phyloP scores from a whole-genome alignment of 192 early-diverging fungal species.

The Neocallimastix lanati region DNA sequence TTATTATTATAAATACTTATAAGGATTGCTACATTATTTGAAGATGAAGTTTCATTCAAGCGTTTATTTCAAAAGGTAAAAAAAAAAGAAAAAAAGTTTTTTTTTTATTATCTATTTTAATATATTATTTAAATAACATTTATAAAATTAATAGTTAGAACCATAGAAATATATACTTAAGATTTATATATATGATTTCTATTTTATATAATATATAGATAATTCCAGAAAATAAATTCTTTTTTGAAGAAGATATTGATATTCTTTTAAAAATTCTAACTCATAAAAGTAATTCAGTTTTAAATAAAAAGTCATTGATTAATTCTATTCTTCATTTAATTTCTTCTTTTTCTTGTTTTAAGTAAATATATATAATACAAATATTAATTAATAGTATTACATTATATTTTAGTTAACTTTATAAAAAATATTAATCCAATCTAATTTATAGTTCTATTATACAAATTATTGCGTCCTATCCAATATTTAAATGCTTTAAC shows the following conservation, averaged over 20 bases:
- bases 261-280: neutral
- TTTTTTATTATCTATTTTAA: too few relatives aligned
- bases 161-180: too few relatives aligned
- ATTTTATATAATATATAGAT: neutral
- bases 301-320: neutral
- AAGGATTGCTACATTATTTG: neutral
- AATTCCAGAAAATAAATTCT: neutral
- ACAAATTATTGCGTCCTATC: neutral
- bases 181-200: too few relatives aligned
- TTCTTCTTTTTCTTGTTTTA: neutral
- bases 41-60: neutral
- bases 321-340: neutral
- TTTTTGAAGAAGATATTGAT: neutral
- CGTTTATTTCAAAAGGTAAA: neutral
- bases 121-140: too few relatives aligned
- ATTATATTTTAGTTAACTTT: too few relatives aligned
- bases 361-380: neutral
- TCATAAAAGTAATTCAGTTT: neutral
- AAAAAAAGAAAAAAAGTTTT: too few relatives aligned
- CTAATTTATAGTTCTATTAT: neutral
- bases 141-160: too few relatives aligned
- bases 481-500: neutral
- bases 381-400: too few relatives aligned
- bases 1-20: too few relatives aligned
- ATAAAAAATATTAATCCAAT: too few relatives aligned